These are phyloP conservation scores for Corymbia calophylla DNA, from an alignment of 441 rosid genomes.

Conservation along the genomic window DNA sequence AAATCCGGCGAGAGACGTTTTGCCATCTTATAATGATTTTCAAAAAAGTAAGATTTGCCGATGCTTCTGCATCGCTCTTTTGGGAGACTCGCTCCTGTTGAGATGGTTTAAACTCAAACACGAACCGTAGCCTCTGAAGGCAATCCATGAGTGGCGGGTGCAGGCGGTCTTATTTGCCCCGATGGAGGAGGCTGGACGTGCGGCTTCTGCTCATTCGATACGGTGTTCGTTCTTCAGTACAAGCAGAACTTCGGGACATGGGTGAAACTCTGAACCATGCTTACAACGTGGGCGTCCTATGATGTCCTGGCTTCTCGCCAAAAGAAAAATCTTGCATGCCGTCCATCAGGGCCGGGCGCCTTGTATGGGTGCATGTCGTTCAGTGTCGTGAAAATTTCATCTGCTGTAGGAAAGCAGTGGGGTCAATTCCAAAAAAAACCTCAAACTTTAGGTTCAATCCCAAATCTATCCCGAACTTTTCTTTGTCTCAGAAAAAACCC, in stretches of 20 bases:
- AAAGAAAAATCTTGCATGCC: neutral
- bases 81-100: neutral
- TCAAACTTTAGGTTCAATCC: too few species aligned
- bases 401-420: neutral
- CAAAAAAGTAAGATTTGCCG: neutral
- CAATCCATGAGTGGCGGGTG: neutral
- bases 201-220: neutral
- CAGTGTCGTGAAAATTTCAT: neutral
- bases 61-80: neutral
- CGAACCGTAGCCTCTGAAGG: neutral
- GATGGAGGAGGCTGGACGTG: neutral
- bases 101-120: neutral
- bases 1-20: neutral
- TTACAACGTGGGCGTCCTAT: neutral
- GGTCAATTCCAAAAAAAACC: too few species aligned
- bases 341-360: neutral
- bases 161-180: neutral
- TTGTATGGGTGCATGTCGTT: neutral
- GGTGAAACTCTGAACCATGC: neutral
- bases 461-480: too few species aligned
- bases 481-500: too few species aligned
- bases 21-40: neutral
- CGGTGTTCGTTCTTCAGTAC: neutral
- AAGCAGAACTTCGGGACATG: neutral
- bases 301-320: neutral